Conservation (phyloP, 257 asterid species). For the Lithospermum erythrorhizon region DNA sequence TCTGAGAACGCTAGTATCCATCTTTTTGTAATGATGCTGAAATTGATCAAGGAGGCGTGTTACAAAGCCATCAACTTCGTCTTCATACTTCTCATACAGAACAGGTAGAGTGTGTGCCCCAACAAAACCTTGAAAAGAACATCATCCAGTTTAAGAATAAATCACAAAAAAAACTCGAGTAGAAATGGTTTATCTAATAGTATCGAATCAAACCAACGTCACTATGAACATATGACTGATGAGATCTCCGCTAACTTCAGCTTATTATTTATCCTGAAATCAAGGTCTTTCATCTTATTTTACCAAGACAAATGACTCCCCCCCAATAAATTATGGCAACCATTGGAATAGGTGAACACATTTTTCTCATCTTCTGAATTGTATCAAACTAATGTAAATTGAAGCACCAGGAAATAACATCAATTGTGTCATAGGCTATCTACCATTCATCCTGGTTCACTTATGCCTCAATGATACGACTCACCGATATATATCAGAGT, state of each 20-base stretch:
- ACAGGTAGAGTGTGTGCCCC: slow-evolving; percentile 76
- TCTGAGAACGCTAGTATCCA: slow-evolving; percentile 49
- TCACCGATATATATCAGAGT: slow-evolving; percentile 59
- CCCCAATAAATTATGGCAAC: too few relatives aligned
- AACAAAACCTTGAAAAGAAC: slow-evolving; percentile 43
- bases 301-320: too few relatives aligned
- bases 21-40: slow-evolving; percentile 47
- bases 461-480: slow-evolving; percentile 3
- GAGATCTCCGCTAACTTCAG: too few relatives aligned
- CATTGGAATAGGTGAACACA: too few relatives aligned
- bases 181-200: too few relatives aligned
- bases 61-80: slow-evolving; percentile 57
- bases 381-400: not conserved
- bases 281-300: too few relatives aligned
- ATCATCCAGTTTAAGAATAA: not conserved
- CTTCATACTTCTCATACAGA: slow-evolving; percentile 68
- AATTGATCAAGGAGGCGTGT: slow-evolving; percentile 35
- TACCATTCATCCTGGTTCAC: not conserved
- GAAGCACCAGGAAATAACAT: not conserved
- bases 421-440: not conserved
- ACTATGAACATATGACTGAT: too few relatives aligned
- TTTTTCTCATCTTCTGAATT: too few relatives aligned
- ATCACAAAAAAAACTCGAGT: too few relatives aligned
- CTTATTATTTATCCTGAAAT: too few relatives aligned
- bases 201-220: too few relatives aligned